These are phyloP conservation scores for Aphanoascus verrucosus DNA, from an alignment of 2,329 filamentous ascomycete species.

Conservation along the genomic window DNA sequence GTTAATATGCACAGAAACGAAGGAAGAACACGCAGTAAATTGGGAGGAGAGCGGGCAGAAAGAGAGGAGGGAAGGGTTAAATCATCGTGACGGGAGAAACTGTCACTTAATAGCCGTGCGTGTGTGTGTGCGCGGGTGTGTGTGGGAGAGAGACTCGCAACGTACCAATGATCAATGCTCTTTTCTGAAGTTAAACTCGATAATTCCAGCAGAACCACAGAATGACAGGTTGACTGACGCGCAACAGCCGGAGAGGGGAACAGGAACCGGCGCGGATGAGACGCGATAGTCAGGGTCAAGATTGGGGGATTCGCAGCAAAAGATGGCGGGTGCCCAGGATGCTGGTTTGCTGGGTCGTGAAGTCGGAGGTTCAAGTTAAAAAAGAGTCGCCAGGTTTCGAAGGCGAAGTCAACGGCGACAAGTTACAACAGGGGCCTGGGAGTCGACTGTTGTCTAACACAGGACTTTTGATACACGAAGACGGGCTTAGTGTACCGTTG, in stretches of 20 bases:
- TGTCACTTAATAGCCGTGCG: too few relatives aligned
- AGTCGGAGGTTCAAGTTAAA: slow-evolving; percentile 4
- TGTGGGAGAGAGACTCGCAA: too few relatives aligned
- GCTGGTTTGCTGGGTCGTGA: neutral
- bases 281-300: slow-evolving; percentile 1
- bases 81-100: too few relatives aligned
- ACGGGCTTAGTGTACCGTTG: slow-evolving; percentile 7
- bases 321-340: neutral
- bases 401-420: neutral
- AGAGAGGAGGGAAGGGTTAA: too few relatives aligned
- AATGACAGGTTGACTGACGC: neutral
- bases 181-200: too few relatives aligned
- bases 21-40: neutral
- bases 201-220: neutral
- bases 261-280: neutral
- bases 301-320: neutral
- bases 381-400: slow-evolving; percentile 7
- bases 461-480: slow-evolving; percentile 7
- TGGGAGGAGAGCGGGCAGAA: too few relatives aligned
- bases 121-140: too few relatives aligned
- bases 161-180: too few relatives aligned
- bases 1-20: neutral
- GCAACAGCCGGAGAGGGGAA: neutral
- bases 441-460: slow-evolving; percentile 5
- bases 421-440: neutral